Evolutionary conservation across 148 eudicot genomes (phyloP).

Genomic region (Chenopodium album): DNA sequence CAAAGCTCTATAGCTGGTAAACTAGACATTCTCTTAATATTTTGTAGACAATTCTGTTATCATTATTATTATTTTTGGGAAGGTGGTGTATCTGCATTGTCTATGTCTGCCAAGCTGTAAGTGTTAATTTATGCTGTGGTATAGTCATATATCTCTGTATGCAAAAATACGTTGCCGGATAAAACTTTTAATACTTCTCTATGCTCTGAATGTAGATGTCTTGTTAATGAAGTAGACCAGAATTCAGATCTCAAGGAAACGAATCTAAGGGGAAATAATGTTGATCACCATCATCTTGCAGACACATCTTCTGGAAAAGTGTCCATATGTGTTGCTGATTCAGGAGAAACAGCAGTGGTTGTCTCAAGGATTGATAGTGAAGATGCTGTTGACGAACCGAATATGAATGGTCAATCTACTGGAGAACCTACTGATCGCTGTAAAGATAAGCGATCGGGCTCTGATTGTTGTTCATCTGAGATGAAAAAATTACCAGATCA

Average conservation of each 20-base stretch:
- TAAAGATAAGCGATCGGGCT: slow-evolving; percentile 30
- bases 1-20: not conserved
- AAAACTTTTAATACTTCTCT: slow-evolving; percentile 1
- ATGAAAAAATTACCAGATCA: slow-evolving; percentile 27
- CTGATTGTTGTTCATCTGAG: slow-evolving; percentile 29
- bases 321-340: slow-evolving; percentile 83
- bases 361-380: slow-evolving; percentile 65
- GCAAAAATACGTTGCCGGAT: not conserved
- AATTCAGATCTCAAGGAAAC: slow-evolving; percentile 34
- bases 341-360: slow-evolving; percentile 94
- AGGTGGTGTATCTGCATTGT: not conserved
- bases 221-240: slow-evolving; percentile 35
- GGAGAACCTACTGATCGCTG: slow-evolving; percentile 22
- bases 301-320: slow-evolving; percentile 64
- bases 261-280: slow-evolving; percentile 22
- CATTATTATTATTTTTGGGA: not conserved
- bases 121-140: not conserved
- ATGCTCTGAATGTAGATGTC: slow-evolving; percentile 55
- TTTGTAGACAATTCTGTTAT: not conserved
- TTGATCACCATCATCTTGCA: slow-evolving; percentile 30
- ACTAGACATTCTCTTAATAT: not conserved
- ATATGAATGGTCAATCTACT: slow-evolving; percentile 25
- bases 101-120: not conserved
- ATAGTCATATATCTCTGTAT: not conserved
- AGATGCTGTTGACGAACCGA: slow-evolving; percentile 32